A percentile compares a stretch with the other conserved stretches of the same genome.
phyloP scores from a whole-genome alignment of 2,329 filamentous ascomycete species.

The Trichoderma harzianum region DNA sequence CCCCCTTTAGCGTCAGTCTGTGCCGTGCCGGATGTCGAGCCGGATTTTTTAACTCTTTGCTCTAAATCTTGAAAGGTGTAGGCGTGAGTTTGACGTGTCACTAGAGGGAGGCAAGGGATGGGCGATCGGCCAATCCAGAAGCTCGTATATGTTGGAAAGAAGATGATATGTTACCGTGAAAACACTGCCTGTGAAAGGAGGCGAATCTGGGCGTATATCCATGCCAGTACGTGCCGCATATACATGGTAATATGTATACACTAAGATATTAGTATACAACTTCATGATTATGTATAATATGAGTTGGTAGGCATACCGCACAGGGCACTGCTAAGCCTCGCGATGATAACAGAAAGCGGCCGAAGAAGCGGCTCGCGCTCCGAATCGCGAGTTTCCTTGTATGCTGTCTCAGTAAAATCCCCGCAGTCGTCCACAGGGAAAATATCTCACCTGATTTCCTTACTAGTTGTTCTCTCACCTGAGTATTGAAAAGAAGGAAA shows the following conservation, averaged over 20 bases:
- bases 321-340: neutral
- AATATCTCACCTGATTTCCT: neutral
- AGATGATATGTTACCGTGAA: neutral
- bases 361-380: neutral
- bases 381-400: neutral
- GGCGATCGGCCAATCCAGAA: neutral
- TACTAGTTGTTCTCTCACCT: neutral
- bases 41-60: neutral
- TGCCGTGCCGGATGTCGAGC: slow-evolving; percentile 6
- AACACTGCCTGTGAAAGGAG: neutral
- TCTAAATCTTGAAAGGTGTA: neutral
- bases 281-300: neutral
- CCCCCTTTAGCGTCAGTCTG: neutral
- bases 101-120: neutral
- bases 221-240: neutral
- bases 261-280: neutral
- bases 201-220: neutral
- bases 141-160: neutral
- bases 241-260: neutral
- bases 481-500: neutral
- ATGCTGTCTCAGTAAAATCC: neutral
- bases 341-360: neutral
- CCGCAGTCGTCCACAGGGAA: neutral
- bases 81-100: neutral
- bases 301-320: neutral